These are phyloP conservation scores for Stagonosporopsis rhizophila DNA, from an alignment of 2,329 filamentous ascomycete genomes.

Conservation along the genomic window DNA sequence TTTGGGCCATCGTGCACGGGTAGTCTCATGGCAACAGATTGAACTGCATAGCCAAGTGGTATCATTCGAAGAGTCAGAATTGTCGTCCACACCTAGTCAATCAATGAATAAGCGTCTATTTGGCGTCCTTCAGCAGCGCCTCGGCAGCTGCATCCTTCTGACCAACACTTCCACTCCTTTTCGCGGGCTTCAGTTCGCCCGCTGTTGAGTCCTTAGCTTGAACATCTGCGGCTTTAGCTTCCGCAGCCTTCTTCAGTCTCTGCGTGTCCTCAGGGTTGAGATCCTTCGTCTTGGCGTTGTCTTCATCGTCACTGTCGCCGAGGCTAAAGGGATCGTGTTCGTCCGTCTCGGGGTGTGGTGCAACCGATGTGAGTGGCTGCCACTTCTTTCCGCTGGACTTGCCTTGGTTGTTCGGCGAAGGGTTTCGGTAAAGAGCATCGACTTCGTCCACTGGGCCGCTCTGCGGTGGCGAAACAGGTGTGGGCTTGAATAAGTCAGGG, in stretches of 20 bases:
- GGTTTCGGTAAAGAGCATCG: conserved; percentile 69
- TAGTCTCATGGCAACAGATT: background rate
- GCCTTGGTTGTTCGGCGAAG: conserved; percentile 43
- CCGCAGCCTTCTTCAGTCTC: conserved; percentile 58
- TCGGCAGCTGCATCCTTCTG: conserved; percentile 56
- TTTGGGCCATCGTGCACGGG: conserved; percentile 38
- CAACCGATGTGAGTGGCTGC: conserved; percentile 88
- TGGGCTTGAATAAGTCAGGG: conserved; percentile 79
- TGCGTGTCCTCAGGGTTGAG: conserved; percentile 61
- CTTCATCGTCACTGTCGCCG: conserved; percentile 92
- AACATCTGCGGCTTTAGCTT: conserved; percentile 54
- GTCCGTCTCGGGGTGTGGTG: conserved; percentile 79
- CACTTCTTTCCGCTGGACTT: conserved; percentile 85
- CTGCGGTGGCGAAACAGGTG: conserved; percentile 60
- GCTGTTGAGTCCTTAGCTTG: conserved; percentile 35
- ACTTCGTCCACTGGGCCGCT: conserved; percentile 79
- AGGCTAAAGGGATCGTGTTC: conserved; percentile 96
- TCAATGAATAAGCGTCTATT: conserved; percentile 24
- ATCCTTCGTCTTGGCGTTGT: conserved; percentile 75
- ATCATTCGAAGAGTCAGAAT: background rate
- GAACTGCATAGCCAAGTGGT: background rate
- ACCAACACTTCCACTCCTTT: conserved; percentile 52
- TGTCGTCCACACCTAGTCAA: background rate
- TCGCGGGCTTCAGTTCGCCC: conserved; percentile 47
- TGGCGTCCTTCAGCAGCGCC: conserved; percentile 52